Conservation (phyloP, 768 basidiomycete genomes). For the Tremella mesenterica region DNA sequence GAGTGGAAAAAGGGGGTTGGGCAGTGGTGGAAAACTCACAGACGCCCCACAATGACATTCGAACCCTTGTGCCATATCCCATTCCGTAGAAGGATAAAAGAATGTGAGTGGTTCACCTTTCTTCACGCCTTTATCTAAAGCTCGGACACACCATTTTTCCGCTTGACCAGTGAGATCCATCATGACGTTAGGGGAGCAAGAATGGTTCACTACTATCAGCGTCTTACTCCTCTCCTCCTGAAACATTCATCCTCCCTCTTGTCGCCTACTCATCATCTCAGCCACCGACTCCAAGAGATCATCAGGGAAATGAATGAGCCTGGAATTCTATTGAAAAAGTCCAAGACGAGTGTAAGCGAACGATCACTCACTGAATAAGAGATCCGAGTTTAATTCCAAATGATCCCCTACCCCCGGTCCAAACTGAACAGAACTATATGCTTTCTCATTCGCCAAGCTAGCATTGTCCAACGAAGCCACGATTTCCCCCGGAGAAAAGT, state of each 20-base stretch:
- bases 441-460: slow-evolving; percentile 42
- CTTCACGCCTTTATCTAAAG: slow-evolving; percentile 26
- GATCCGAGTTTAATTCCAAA: slow-evolving; percentile 55
- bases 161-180: background rate
- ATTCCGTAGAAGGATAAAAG: slow-evolving; percentile 63
- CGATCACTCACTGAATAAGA: slow-evolving; percentile 51
- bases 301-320: background rate
- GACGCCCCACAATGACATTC: slow-evolving; percentile 51
- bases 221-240: too few relatives aligned
- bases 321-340: background rate
- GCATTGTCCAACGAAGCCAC: slow-evolving; percentile 31
- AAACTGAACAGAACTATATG: slow-evolving; percentile 54
- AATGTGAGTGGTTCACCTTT: slow-evolving; percentile 50
- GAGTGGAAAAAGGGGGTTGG: too few relatives aligned
- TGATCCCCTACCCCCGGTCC: slow-evolving; percentile 50
- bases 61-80: slow-evolving; percentile 61
- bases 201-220: slow-evolving; percentile 43
- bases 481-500: slow-evolving; percentile 24
- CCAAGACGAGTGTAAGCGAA: background rate
- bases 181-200: background rate
- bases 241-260: too few relatives aligned
- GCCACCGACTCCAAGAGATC: background rate
- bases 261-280: too few relatives aligned
- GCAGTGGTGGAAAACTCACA: slow-evolving; percentile 34
- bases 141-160: background rate